Evolutionary conservation across 2,329 filamentous ascomycete species (phyloP).

Genomic region (Exophiala oligosperma): DNA sequence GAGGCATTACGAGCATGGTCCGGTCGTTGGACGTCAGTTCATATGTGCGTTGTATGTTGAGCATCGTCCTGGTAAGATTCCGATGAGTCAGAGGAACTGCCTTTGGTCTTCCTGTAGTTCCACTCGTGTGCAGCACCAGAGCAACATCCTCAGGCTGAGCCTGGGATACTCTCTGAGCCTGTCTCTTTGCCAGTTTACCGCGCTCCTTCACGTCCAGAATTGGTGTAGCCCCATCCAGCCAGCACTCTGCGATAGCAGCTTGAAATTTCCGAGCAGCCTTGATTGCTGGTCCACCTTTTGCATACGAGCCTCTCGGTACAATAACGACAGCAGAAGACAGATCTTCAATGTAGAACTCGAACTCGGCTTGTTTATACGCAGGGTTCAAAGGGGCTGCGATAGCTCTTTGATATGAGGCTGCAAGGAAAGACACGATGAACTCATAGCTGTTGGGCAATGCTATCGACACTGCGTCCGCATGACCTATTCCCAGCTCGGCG

Average conservation of each 20-base stretch:
- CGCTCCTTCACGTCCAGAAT: conserved; percentile 75
- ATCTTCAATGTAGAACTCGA: conserved; percentile 90
- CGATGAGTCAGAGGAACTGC: conserved; percentile 70
- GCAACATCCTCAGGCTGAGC: conserved; percentile 77
- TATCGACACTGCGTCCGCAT: conserved; percentile 74
- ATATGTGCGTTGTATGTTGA: conserved; percentile 79
- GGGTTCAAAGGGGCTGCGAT: conserved; percentile 86
- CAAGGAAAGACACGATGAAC: conserved; percentile 84
- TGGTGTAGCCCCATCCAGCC: conserved; percentile 72
- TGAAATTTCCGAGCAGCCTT: conserved; percentile 76
- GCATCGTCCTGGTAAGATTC: conserved; percentile 80
- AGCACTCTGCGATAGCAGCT: conserved; percentile 83
- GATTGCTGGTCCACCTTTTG: conserved; percentile 68
- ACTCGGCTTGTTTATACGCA: conserved; percentile 85
- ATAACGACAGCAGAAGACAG: conserved; percentile 76
- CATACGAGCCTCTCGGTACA: conserved; percentile 70
- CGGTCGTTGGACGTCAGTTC: conserved; percentile 68
- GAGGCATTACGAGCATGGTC: conserved; percentile 84
- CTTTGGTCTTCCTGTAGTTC: conserved; percentile 82
- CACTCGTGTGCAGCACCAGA: conserved; percentile 79
- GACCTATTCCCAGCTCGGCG: conserved; percentile 69
- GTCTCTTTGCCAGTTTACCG: conserved; percentile 59
- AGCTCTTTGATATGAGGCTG: conserved; percentile 78
- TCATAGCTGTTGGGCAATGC: conserved; percentile 82
- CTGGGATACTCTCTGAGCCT: conserved; percentile 46